Evolutionary conservation across 768 basidiomycete genomes (phyloP), one percentile per base, ranked within the genome.

Genomic region (Amanita phalloides): DNA sequence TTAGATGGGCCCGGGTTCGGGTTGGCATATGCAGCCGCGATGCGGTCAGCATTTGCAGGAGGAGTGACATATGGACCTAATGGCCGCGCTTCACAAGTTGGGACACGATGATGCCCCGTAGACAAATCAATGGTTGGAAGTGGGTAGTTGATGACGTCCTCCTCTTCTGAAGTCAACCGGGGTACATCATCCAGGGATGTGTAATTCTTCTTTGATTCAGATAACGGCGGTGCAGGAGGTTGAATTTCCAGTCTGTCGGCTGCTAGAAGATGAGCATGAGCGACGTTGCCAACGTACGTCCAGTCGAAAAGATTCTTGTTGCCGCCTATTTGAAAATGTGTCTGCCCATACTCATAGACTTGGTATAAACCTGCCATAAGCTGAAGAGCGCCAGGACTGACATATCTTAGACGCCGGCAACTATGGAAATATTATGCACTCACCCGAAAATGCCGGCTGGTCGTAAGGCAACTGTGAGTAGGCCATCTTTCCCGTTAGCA

Each of bases 391-490:
- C 95, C 93, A 4, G 93, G 92, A 4, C 91, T 94, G 60, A 4
- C 46, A 45, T 41, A 36, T 26, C 43, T 52, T 36, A 51, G 52
- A 39, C 35, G 53, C 26, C 23, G 43, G 49, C 35, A n/a, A 32
- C 39, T 28, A 21, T 43, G 39, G 25, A 4, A 48, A 25, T 26
- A 47, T 25, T 48, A 10, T 13, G 11, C 10, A 66, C 83, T 48
- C 56, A 90, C 92, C 96, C 96, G 60, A 97, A 98, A 59, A 98
- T 96, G 2, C 95, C 93, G 14, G 94, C 84, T 1, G 95, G 95
- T 36, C 96, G 74, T 39, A 98, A 68, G 11, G 93, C 88, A 43
- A 94, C 90, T 1, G 96, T 98, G 55, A 89, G 66, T 5, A 98
- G 72, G 11, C 88, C 90, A 20, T 77, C 79, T 59, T 84, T 79